These are phyloP conservation scores for Manihot esculenta DNA, from an alignment of 441 rosid species.

Conservation along the genomic window DNA sequence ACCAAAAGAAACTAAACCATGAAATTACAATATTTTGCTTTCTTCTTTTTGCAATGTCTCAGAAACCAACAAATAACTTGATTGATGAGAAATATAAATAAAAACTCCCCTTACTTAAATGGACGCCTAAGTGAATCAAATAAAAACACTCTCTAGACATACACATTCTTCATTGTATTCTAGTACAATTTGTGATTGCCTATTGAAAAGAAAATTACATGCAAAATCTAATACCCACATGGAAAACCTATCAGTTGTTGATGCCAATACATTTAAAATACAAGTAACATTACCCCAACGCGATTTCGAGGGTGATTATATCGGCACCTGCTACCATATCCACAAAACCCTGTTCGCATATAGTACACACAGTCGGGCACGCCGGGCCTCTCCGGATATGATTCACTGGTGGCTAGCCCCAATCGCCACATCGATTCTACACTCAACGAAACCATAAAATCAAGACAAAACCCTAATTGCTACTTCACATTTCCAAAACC, in stretches of 20 bases:
- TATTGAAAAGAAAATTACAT: neutral
- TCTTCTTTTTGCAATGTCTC: too few species aligned
- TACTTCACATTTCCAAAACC: constrained; percentile 36
- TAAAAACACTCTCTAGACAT: neutral
- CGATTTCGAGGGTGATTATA: constrained; percentile 95
- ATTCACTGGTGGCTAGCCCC: constrained; percentile 42
- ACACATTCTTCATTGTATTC: neutral
- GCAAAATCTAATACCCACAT: neutral
- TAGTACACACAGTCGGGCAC: constrained; percentile 87
- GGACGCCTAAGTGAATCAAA: neutral
- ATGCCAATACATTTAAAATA: constrained; percentile 8
- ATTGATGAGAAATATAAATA: neutral
- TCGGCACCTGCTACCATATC: constrained; percentile 76
- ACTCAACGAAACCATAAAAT: constrained; percentile 1
- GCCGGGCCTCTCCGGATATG: constrained; percentile 78
- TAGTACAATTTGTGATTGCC: neutral
- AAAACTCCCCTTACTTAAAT: neutral
- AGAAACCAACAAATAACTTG: constrained; percentile 1
- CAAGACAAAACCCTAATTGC: constrained; percentile 28
- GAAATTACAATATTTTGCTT: constrained; percentile 3
- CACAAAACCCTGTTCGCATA: constrained; percentile 93
- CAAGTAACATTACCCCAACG: constrained; percentile 51
- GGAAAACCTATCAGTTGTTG: neutral
- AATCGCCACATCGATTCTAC: constrained; percentile 86
- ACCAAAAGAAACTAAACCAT: neutral